Evolutionary conservation across 2,329 filamentous ascomycete genomes (phyloP), one percentile per base, ranked within the genome.

Genomic region (Neofusicoccum parvum): DNA sequence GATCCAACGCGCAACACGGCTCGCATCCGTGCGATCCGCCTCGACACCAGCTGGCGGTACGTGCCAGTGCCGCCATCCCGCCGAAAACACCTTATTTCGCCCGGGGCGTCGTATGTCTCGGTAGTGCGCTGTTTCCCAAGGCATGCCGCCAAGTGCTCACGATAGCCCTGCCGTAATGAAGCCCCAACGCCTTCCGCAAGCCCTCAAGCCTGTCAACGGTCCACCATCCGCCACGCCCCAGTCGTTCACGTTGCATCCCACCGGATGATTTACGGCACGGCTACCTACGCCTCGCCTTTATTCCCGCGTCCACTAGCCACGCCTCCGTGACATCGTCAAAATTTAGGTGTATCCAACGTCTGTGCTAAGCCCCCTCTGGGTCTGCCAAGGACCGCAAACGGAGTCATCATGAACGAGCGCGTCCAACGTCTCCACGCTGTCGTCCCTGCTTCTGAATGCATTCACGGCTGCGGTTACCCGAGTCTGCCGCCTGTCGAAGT

Each of bases 151-250:
- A 32, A 15, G 23, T 14, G 11, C 27, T 51, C 23, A 10, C 48
- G 27, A n/a, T n/a, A 51, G 48, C 48, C 48, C 48, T 51, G 48
- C 27, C 11, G 48, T 51, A 51, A 51, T 51, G 48, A 51, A 51
- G 27, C 27, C 17, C 27, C 48, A 51, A 36, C 48, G 48, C 48
- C 48, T 15, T 6, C 17, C 48, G 11, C 17, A n/a, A 51, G 48
- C 48, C 48, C 12, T 12, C 2, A 34, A 34, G 17, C 48, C 32
- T 51, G 15, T 4, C 27, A 51, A 51, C 48, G 48, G 27, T 14
- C 32, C 27, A 23, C 48, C 48, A 32, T 51, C 48, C 48, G 23
- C 23, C 27, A 36, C 23, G 27, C 6, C 48, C 48, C 48, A n/a
- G 23, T 51, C 27, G 48, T 23, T 36, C 27, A 36, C 34, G 48